A percentile compares a stretch with the other conserved stretches of the same genome.
Conservation (phyloP, 768 basidiomycete genomes). For the Agaricus subrufescens region DNA sequence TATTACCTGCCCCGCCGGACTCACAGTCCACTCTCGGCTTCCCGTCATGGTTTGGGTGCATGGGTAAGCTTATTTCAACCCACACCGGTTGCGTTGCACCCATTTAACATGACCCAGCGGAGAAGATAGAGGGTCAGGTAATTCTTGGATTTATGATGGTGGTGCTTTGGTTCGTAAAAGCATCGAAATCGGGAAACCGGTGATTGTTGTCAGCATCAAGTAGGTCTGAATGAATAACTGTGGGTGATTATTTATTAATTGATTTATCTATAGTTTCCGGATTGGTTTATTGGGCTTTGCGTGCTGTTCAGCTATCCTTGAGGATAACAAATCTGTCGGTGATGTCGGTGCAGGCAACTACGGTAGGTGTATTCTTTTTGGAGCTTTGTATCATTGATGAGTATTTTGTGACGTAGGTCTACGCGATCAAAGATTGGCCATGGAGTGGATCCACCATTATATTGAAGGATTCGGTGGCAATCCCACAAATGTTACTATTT, state of each 20-base stretch:
- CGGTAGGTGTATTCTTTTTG: constrained; percentile 36
- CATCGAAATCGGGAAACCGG: constrained; percentile 54
- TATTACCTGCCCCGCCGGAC: constrained; percentile 67
- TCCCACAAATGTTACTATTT: constrained; percentile 50
- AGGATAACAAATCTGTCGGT: constrained; percentile 60
- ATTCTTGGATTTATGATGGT: constrained; percentile 74
- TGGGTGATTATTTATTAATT: not conserved
- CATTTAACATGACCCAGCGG: constrained; percentile 39
- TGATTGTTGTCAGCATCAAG: constrained; percentile 76
- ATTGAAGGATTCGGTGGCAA: constrained; percentile 68
- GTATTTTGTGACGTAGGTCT: constrained; percentile 35
- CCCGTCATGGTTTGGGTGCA: constrained; percentile 89
- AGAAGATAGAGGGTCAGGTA: constrained; percentile 67
- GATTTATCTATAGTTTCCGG: constrained; percentile 50
- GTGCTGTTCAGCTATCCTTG: constrained; percentile 57
- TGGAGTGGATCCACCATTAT: constrained; percentile 58
- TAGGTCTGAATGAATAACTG: constrained; percentile 28
- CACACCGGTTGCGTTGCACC: constrained; percentile 6
- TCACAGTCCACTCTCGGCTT: constrained; percentile 44
- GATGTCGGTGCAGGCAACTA: constrained; percentile 78
- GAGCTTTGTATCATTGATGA: not conserved
- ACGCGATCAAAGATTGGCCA: constrained; percentile 57
- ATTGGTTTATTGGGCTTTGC: constrained; percentile 75
- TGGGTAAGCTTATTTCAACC: constrained; percentile 44
- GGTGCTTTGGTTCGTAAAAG: constrained; percentile 69